phyloP scores from a whole-genome alignment of 306 rosid species.

The Quercus gilva region DNA sequence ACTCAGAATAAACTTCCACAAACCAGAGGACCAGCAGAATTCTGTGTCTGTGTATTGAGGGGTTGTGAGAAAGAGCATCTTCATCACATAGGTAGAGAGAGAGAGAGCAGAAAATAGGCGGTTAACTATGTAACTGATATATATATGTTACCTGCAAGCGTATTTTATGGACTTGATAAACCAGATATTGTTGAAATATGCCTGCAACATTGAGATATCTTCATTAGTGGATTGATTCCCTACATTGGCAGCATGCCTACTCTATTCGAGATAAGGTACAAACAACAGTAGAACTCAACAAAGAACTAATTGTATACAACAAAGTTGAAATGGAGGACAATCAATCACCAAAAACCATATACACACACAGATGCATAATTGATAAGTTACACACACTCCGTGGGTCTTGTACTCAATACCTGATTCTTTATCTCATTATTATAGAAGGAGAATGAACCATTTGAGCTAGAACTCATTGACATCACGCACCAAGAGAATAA shows the following conservation, averaged over 20 bases:
- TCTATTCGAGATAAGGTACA: not conserved
- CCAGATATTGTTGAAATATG: constrained; percentile 90
- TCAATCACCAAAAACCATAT: not conserved
- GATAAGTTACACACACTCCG: no score
- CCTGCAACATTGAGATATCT: constrained; percentile 51
- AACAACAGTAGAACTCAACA: not conserved
- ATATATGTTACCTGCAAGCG: constrained; percentile 70
- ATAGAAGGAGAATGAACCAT: no score
- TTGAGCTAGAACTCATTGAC: no score
- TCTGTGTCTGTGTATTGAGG: not conserved
- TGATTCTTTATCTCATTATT: no score
- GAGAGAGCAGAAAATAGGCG: not conserved
- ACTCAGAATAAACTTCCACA: not conserved
- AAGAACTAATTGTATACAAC: not conserved
- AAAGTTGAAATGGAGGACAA: not conserved
- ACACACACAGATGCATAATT: no score
- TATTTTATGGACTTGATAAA: constrained; percentile 92
- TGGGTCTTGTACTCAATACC: no score
- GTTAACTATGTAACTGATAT: not conserved
- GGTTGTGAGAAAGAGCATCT: not conserved
- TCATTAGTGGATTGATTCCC: not conserved
- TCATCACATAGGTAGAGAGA: not conserved
- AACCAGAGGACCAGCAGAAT: not conserved
- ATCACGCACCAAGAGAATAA: not conserved
- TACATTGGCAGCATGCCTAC: not conserved